These are phyloP conservation scores for Aspergillus ellipticus DNA, from an alignment of 495 filamentous ascomycete species.

Conservation along the genomic window DNA sequence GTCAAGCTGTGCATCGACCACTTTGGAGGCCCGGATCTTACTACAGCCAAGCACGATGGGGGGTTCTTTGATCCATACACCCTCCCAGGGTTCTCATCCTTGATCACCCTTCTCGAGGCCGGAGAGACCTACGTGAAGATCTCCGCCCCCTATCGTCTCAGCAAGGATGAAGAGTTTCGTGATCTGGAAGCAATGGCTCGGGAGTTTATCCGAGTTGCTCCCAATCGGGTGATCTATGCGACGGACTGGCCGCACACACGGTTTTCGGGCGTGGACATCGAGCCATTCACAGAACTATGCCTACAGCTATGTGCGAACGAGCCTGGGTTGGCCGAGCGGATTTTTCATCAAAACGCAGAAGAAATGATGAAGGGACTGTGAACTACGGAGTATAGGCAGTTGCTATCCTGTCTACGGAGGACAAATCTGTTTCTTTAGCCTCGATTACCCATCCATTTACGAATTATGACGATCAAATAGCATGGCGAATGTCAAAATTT, in stretches of 20 bases:
- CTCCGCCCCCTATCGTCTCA: slow-evolving; percentile 47
- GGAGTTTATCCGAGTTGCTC: slow-evolving; percentile 35
- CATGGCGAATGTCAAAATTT: background rate
- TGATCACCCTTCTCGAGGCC: slow-evolving; percentile 36
- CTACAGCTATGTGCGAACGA: slow-evolving; percentile 39
- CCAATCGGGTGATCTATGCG: slow-evolving; percentile 42
- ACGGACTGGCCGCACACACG: slow-evolving; percentile 55
- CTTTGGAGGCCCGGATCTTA: slow-evolving; percentile 41
- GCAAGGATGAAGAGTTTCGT: slow-evolving; percentile 30
- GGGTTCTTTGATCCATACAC: slow-evolving; percentile 32
- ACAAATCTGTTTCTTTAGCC: background rate
- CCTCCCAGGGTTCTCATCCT: slow-evolving; percentile 40
- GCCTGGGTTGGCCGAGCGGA: slow-evolving; percentile 34
- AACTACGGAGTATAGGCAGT: background rate
- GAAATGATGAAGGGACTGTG: slow-evolving; percentile 28
- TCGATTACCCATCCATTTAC: background rate
- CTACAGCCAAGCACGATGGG: slow-evolving; percentile 9
- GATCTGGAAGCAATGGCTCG: slow-evolving; percentile 38
- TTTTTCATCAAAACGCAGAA: slow-evolving; percentile 47
- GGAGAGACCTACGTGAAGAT: slow-evolving; percentile 47
- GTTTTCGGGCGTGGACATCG: slow-evolving; percentile 41
- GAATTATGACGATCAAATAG: slow-evolving; percentile 6
- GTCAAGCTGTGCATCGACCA: slow-evolving; percentile 50
- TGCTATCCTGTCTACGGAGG: background rate
- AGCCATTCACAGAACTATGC: slow-evolving; percentile 40